Percentiles rank a stretch among this genome's conserved stretches.
phyloP scores from a whole-genome alignment of 2,329 filamentous ascomycete genomes.

The Ambrosiella beaveri region DNA sequence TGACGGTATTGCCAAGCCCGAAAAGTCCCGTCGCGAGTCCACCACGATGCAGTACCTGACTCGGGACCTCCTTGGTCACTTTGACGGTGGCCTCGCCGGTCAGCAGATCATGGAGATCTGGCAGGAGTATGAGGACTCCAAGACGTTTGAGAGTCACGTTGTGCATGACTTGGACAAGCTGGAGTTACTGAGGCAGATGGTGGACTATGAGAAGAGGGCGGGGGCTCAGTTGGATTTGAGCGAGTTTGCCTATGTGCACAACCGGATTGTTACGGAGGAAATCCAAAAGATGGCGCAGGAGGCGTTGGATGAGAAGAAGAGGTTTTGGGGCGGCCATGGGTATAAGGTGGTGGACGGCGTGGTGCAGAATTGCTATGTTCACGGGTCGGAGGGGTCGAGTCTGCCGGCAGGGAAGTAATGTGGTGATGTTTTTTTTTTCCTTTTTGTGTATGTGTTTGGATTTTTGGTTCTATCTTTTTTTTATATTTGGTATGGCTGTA shows the following conservation, averaged over 20 bases:
- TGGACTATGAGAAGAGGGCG: constrained; percentile 74
- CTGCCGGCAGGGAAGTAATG: not conserved
- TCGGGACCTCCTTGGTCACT: constrained; percentile 50
- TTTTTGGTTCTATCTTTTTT: not conserved
- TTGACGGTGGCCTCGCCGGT: constrained; percentile 53
- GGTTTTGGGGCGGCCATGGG: constrained; percentile 42
- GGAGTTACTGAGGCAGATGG: constrained; percentile 84
- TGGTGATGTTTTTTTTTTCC: not conserved
- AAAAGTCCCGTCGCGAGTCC: constrained; percentile 77
- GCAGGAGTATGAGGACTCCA: constrained; percentile 85
- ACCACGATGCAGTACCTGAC: constrained; percentile 87
- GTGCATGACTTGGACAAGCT: constrained; percentile 98
- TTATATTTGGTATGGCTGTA: too few species aligned
- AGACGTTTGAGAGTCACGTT: constrained; percentile 70
- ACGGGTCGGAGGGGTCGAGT: not conserved
- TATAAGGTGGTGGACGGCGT: not conserved
- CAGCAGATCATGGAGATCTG: constrained; percentile 62
- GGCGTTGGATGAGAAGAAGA: constrained; percentile 57
- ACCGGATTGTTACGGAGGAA: constrained; percentile 56
- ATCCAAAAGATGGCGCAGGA: constrained; percentile 64
- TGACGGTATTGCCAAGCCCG: constrained; percentile 65
- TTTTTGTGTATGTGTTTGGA: not conserved
- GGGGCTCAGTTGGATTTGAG: constrained; percentile 54
- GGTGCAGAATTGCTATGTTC: not conserved
- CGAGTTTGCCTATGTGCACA: constrained; percentile 71